Evolutionary conservation across 208 protist species (phyloP), one percentile per base, ranked within the genome.

Genomic region (Acanthamoeba healyi): DNA sequence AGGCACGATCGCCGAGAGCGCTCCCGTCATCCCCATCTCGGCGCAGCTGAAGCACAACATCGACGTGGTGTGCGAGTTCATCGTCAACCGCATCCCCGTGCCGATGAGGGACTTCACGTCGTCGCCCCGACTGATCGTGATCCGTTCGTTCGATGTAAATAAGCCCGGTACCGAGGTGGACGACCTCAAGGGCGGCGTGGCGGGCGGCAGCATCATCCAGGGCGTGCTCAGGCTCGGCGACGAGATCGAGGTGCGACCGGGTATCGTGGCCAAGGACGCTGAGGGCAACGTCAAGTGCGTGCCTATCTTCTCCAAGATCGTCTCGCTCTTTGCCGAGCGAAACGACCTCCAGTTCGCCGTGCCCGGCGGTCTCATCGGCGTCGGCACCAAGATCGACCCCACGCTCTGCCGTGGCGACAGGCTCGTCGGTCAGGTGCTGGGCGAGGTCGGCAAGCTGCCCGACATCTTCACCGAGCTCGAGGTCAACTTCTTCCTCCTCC

Each of bases 101-200:
- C 99, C 99, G 24, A 90, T 96, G 34, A 97, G 99, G 63, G 97
- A 99, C 86, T 99, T 99, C 89, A 99, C 96, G 15, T 94, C 95
- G 17, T 92, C 98, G 24, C 98, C 99, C 54, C 97, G 97, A 51
- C 97, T 99, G 95, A 99, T 99, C 63, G 98, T 99, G 34, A 99
- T 99, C 94, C 98, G 99, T 92, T 99, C 99, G 79, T 99, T 99
- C 95, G 99, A 99, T 96, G 98, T 99, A 56, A 99, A 99, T 97
- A 99, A 99, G 96, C 99, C 99, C 40, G 99, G 99, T 42, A 93
- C 58, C 70, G 97, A 98, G 65, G 98, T 99, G 29, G 97, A 99
- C 46, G 97, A 99, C 46, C 97, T 99, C 40, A 98, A 98, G 82
- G 99, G 99, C 93, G 99, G 99, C 93, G 99, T 99, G 49, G 99